phyloP scores from a whole-genome alignment of 116 monocot species.

The Trichopus zeylanicus region DNA sequence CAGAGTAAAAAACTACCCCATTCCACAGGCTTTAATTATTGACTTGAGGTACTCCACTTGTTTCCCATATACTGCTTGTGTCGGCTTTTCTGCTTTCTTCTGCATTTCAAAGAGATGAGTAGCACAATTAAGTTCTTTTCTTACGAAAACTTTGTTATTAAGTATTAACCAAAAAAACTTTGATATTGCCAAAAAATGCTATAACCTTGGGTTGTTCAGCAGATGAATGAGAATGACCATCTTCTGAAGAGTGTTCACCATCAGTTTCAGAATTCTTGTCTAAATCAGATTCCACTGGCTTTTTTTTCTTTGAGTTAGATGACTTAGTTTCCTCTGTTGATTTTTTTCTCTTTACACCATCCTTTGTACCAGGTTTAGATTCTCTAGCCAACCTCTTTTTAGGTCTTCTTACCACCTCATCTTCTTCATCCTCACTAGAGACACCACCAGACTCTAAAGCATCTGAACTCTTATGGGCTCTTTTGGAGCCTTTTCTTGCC shows the following conservation, averaged over 20 bases:
- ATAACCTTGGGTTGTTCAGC: slow-evolving; percentile 58
- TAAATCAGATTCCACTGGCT: slow-evolving; percentile 19
- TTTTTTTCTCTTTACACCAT: slow-evolving; percentile 41
- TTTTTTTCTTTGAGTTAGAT: slow-evolving; percentile 34
- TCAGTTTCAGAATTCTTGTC: slow-evolving; percentile 40
- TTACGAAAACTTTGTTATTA: neutral
- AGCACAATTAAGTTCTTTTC: slow-evolving; percentile 3
- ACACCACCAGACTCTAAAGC: slow-evolving; percentile 28
- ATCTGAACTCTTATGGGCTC: slow-evolving; percentile 22
- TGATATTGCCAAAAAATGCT: slow-evolving; percentile 3
- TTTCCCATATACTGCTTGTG: slow-evolving; percentile 60
- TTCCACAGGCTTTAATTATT: slow-evolving; percentile 90
- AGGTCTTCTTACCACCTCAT: slow-evolving; percentile 27
- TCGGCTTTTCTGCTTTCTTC: slow-evolving; percentile 58
- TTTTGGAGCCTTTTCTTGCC: slow-evolving; percentile 28
- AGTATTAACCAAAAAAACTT: neutral
- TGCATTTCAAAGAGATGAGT: slow-evolving; percentile 23
- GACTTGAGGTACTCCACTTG: slow-evolving; percentile 78
- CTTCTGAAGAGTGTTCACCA: slow-evolving; percentile 30
- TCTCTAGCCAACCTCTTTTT: slow-evolving; percentile 41
- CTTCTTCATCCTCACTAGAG: slow-evolving; percentile 31
- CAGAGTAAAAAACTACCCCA: slow-evolving; percentile 42
- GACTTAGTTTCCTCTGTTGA: slow-evolving; percentile 29
- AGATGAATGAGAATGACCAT: slow-evolving; percentile 50
- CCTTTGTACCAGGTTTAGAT: slow-evolving; percentile 25